Base-by-base conservation (phyloP, 2,329 filamentous ascomycete species). In the Zopfia rhizophila region DNA sequence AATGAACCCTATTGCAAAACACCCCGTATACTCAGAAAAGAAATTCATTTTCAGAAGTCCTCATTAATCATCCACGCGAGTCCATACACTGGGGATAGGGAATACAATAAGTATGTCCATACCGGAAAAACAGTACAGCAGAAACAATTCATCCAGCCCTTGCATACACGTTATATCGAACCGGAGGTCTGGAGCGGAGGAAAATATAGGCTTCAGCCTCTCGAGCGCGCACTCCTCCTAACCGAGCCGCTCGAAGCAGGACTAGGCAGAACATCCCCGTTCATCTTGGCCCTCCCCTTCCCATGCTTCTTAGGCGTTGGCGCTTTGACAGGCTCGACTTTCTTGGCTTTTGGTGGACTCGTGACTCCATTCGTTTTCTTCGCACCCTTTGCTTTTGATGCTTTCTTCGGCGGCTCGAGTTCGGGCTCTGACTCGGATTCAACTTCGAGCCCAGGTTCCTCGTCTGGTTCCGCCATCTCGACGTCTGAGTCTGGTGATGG, bases 391-490 rank as follows among this genome's bases (percentile, higher is more conserved):
- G 13, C 13, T 31, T 51, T 55, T 8, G 48, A 31, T 23, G 46
- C 27, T 29, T 51, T 66, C 25, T 51, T 61, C 12, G 53, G 43
- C 13, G 54, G 48, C 21, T 45, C 38, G 1, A 39, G 47, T 28
- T 56, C 51, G 4, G 57, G 46, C 19, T 48, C 47, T 17, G 46
- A 36, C 28, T 58, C 50, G 2, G 32, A 39, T 37, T 50, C 50
- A 11, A 35, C 25, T 27, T 53, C 51, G 14, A 48, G 33, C 16
- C 19, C 37, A 13, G 38, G 23, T 2, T 45, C 23, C 14, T 49
- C 55, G 21, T 58, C 55, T 11, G 40, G 28, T 10, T 68, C 59
- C 17, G 44, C 58, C 62, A 67, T 67, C 18, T 69, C 66, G 13
- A 63, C 57, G 29, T 70, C 67, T 37, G 62, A 51, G 13, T 61